Evolutionary conservation across 2,329 filamentous ascomycete species (phyloP), one percentile per base, ranked within the genome.

Genomic region (Talaromyces verruculosus): DNA sequence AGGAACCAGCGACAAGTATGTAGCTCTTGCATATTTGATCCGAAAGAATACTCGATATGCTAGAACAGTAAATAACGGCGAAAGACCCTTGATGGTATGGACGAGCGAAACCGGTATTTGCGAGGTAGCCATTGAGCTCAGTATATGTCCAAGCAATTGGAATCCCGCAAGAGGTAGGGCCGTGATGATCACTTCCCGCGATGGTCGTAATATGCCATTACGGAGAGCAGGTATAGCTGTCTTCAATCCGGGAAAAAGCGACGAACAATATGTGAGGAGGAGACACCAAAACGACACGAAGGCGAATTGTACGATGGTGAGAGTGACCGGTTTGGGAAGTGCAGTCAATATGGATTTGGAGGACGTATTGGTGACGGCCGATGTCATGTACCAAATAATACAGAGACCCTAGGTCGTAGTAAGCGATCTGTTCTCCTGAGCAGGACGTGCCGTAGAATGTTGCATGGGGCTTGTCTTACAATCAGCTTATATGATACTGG

Each of bases 71-170:
- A 99, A 96, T 7, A 99, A 84, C 3, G 95, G 95, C 2, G 94
- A 98, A 30, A 99, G 87, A 7, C 95, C 95, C 81, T 99, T 99
- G 80, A 99, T 98, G 0, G 95, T 99, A 79, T 99, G 95, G 3
- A 99, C 95, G 41, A 99, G 85, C 6, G 95, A 98, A 1, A 99
- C 95, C 0, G 95, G 94, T 64, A 99, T 98, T 76, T 93, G 91
- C 61, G 92, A 90, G 37, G 94, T 99, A 33, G 95, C 94, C 69
- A 93, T 95, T 5, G 94, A 96, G 77, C 92, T 97, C 53, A 98
- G 83, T 47, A 99, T 90, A 78, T 99, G 95, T 5, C 95, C 95
- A 41, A 90, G 90, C 61, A 99, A 91, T 78, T 97, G 93, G 78
- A 99, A 99, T 33, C 90, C 85, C 0, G 95, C 94, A 39, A 99